phyloP scores from a whole-genome alignment of 2,329 filamentous ascomycete species.

The Amylocarpus encephaloides region DNA sequence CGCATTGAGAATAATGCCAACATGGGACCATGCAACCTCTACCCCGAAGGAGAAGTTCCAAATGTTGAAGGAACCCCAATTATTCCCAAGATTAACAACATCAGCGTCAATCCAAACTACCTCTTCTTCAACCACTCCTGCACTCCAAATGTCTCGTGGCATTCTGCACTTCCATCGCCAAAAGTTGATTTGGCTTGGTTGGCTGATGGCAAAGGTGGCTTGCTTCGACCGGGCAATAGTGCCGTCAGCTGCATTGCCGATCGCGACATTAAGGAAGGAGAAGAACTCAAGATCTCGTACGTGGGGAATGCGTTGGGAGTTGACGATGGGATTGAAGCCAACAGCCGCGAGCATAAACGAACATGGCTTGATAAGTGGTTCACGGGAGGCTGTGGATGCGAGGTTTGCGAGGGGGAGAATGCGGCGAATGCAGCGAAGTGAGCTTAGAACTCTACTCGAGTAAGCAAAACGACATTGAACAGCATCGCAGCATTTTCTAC shows the following conservation, averaged over 20 bases:
- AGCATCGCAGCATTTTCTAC: too few relatives aligned
- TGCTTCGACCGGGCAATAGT: conserved; percentile 18
- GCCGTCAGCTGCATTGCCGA: conserved; percentile 19
- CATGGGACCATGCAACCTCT: conserved; percentile 10
- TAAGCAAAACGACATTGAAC: too few relatives aligned
- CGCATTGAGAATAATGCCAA: conserved; percentile 27
- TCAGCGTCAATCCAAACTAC: conserved; percentile 23
- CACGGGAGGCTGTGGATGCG: conserved; percentile 24
- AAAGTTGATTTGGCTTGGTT: conserved; percentile 5
- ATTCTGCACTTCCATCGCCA: conserved; percentile 1
- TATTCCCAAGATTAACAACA: not conserved
- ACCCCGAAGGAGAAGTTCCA: not conserved
- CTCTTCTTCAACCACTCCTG: conserved; percentile 30
- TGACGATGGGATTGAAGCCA: not conserved
- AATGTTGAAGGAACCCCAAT: conserved; percentile 1
- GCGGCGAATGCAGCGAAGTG: not conserved
- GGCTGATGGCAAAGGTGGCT: conserved; percentile 3
- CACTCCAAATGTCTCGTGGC: conserved; percentile 24
- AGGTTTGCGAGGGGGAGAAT: conserved; percentile 21
- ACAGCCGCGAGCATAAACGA: conserved; percentile 8
- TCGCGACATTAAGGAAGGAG: conserved; percentile 21
- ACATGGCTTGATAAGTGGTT: conserved; percentile 25
- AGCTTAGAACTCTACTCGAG: too few relatives aligned
- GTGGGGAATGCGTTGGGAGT: conserved; percentile 20
- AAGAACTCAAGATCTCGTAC: conserved; percentile 28